Percentiles rank a stretch among this genome's conserved stretches.
Conservation (phyloP, 2,329 filamentous ascomycete species). For the Sporothrix protearum region DNA sequence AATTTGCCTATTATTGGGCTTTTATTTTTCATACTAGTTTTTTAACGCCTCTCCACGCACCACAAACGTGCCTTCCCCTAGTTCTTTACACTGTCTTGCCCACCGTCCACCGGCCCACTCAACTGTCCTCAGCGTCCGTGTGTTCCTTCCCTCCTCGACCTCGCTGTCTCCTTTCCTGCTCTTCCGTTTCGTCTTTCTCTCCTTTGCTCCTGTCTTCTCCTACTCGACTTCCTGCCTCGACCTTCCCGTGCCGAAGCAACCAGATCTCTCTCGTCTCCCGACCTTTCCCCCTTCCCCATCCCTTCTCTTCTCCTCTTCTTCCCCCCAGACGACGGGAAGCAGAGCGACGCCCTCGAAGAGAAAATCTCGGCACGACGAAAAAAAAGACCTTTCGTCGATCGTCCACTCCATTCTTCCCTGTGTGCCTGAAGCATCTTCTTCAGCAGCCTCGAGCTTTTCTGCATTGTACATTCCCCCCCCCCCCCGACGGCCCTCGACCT, state of each 20-base stretch:
- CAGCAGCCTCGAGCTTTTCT: background rate
- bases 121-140: conserved; percentile 14
- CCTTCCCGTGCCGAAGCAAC: conserved; percentile 9
- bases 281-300: background rate
- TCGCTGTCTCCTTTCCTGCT: conserved; percentile 17
- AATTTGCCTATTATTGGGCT: conserved; percentile 27
- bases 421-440: conserved; percentile 10
- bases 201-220: background rate
- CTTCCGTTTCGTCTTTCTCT: conserved; percentile 12
- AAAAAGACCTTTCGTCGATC: conserved; percentile 5
- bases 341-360: conserved; percentile 1
- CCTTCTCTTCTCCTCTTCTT: background rate
- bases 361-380: background rate
- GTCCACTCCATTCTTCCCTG: conserved; percentile 9
- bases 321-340: conserved; percentile 3
- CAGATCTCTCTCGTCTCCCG: background rate
- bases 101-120: conserved; percentile 10
- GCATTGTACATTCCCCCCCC: background rate
- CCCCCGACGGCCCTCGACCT: background rate
- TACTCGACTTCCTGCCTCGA: conserved; percentile 7
- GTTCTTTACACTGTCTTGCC: conserved; percentile 13
- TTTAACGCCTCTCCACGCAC: conserved; percentile 26
- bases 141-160: conserved; percentile 26
- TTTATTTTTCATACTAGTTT: conserved; percentile 25
- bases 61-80: conserved; percentile 17